Conservation (phyloP, 257 asterid species). For the Fraxinus anomala region DNA sequence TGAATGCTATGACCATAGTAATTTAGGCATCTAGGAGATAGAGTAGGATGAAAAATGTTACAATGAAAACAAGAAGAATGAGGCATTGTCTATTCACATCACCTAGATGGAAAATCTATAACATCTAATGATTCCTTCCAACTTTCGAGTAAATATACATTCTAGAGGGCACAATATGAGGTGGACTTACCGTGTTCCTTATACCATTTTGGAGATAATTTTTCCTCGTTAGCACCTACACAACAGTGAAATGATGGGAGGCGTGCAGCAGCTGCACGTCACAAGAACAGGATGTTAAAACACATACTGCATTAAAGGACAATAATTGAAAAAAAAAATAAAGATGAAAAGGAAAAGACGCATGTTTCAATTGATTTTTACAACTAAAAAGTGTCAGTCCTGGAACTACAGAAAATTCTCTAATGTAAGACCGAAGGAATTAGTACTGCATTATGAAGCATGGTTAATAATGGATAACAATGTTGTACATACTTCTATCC, state of each 20-base stretch:
- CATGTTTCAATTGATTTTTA: not conserved
- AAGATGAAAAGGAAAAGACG: not conserved
- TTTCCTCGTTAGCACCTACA: slow-evolving; percentile 78
- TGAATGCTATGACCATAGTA: not conserved
- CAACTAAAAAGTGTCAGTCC: slow-evolving; percentile 1
- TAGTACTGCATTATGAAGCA: not conserved
- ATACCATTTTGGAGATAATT: slow-evolving; percentile 73
- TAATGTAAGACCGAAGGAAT: not conserved
- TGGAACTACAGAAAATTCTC: not conserved
- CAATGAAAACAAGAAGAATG: not conserved
- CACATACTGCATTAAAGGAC: slow-evolving; percentile 10
- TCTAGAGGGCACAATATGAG: not conserved
- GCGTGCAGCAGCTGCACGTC: slow-evolving; percentile 68
- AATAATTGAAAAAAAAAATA: not conserved
- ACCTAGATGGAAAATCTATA: not conserved
- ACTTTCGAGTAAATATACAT: not conserved
- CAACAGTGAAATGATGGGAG: slow-evolving; percentile 87
- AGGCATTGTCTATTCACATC: not conserved
- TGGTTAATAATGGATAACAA: not conserved
- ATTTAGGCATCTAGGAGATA: not conserved
- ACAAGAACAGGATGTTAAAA: slow-evolving; percentile 22
- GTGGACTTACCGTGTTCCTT: slow-evolving; percentile 65
- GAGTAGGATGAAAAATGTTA: not conserved
- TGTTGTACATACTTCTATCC: not conserved
- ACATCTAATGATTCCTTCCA: not conserved